Evolutionary conservation across 768 basidiomycete species (phyloP), one percentile per base, ranked within the genome.

Genomic region (Tricholoma hemisulphureum): DNA sequence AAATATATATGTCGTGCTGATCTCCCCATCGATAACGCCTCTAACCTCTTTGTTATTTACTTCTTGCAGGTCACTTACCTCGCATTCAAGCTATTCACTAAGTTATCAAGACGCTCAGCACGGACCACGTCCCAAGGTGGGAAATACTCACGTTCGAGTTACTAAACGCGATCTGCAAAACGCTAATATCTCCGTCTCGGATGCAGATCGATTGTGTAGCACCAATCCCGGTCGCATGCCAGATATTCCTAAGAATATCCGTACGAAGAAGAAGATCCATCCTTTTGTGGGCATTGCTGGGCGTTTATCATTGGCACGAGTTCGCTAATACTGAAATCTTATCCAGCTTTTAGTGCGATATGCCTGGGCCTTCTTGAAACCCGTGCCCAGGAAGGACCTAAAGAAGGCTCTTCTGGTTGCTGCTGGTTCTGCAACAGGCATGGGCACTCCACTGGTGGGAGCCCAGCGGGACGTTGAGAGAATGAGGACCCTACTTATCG

Each of bases 401-500:
- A 39, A 28, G 52, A 53, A 53, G 23, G 34, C 52, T 16, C 35
- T 53, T 18, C 52, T 53, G 18, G 41, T 53, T 9, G 52, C 35
- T 3, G 28, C 24, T 41, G 29, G 41, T 39, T 53, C 35, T 20
- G n/a, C 24, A 3, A 23, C 3, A 7, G 32, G n/a, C 32, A 24
- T 46, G 51, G 34, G 18, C n/a, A n/a, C n/a, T 32, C 51, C 32
- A 16, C 32, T 32, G 6, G n/a, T 23, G 6, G 52, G 52, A 11
- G 18, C 52, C 16, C 35, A 39, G 35, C 26, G 10, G 52, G 52
- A 26, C 9, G 52, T 39, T 1, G 28, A 26, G 23, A 28, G 20
- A 20, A 39, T 53, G 52, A 23, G 37, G 13, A 28, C 16, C 3
- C 35, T 53, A n/a, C 41, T 53, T 1, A 53, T 53, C 14, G 23